Evolutionary conservation across 345 rosid genomes (phyloP), one percentile per base, ranked within the genome.

Genomic region (Boechera retrofracta): DNA sequence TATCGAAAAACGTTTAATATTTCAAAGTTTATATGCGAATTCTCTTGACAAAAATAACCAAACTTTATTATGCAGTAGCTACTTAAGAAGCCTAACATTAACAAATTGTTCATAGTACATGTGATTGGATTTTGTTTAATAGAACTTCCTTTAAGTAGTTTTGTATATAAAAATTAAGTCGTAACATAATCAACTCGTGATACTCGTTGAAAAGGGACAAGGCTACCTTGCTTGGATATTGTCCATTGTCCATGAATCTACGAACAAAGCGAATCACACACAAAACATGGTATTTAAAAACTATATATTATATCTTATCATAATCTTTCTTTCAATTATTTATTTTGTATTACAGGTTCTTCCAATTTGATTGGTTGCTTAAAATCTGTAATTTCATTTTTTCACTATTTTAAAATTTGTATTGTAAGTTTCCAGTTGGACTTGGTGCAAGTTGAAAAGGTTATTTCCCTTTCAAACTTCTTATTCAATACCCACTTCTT

Each of bases 211-310:
- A 29, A 36, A 31, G 4, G 69, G 64, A 48, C 32, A 65, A 51
- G 38, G 73, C 52, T 78, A 73, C 81, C 78, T 78, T 78, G 77
- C 81, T 73, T 78, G 64, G 44, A 26, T 52, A 51, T 36, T 64
- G 63, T 67, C 56, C 64, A 56, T 57, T 38, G 64, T 59, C 26
- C 69, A 51, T 67, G 45, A 53, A 69, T 76, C 49, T n/a, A 31
- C 53, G 0, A 65, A 49, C 73, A 72, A 45, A 39, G 16, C 32
- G 71, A 69, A 76, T 69, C 55, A 69, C 54, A 12, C 12, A 39
- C 49, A 51, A 38, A 24, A 48, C 6, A 57, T 36, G 57, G 18
- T 49, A 65, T 29, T 60, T 9, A 29, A 39, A 7, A 51, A 7
- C 3, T 64, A 33, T 21, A n/a, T 49, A 31, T 6, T 24, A 70